Evolutionary conservation across 768 basidiomycete species (phyloP), one percentile per base, ranked within the genome.

Genomic region (Pulveroboletus ravenelii): DNA sequence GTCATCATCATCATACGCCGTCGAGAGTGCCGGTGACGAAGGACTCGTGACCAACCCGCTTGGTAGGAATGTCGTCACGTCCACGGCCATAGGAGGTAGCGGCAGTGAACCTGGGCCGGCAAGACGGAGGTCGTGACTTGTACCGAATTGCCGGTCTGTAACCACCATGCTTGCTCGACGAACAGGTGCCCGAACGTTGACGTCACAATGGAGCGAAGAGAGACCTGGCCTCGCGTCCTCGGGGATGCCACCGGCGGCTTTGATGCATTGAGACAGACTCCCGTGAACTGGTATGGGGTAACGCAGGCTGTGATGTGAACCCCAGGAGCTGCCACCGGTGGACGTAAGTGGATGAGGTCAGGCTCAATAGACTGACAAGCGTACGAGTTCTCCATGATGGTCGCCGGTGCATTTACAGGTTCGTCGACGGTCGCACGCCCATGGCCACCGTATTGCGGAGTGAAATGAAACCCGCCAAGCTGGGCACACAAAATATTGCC

Each of bases 331-430:
- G 63, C 61, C 58, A 58, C 54, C 41, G 6, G 25, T 20, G 29
- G 36, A 63, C 61, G 63, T 64, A 60, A 64, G 63, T 15, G 55
- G 31, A 37, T 52, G 48, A 48, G 41, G 17, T 53, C 47, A 53
- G 40, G 41, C 25, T 46, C 48, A 37, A 52, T 35, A 29, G 30
- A 46, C 37, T 31, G 52, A 51, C 41, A 50, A 44, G 58, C 63
- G 45, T 65, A 64, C 63, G 58, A 25, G 39, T 58, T 56, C 47
- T 61, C 63, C 4, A 12, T 63, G 58, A 64, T 64, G 63, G 56
- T 56, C 56, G 61, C 61, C 54, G 62, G 54, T 48, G 18, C 43
- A 48, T 59, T 62, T 50, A 44, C 57, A 37, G 47, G 38, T 48
- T 64, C 60, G 31, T 64, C 64, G 45, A 45, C 32, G 44, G 41